Conservation (phyloP, 768 basidiomycete genomes). For the Leccinum variicolor region DNA sequence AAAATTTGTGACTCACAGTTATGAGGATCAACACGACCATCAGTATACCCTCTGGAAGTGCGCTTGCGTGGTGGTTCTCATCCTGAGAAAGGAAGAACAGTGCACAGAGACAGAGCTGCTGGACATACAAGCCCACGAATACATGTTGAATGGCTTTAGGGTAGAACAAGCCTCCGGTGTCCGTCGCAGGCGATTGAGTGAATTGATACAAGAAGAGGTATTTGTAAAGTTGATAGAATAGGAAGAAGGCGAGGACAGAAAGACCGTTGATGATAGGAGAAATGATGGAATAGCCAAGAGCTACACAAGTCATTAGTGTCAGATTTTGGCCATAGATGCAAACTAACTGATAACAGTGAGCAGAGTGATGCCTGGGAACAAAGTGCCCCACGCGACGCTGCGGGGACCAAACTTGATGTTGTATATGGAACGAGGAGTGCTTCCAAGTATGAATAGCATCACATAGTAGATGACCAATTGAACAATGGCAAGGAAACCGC, state of each 20-base stretch:
- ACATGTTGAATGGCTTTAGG: constrained; percentile 91
- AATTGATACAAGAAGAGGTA: constrained; percentile 82
- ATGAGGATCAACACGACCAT: constrained; percentile 83
- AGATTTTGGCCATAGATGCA: background rate
- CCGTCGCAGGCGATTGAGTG: constrained; percentile 62
- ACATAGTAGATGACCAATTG: constrained; percentile 83
- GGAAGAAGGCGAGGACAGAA: constrained; percentile 74
- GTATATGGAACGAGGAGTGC: constrained; percentile 84
- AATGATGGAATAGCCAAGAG: constrained; percentile 82
- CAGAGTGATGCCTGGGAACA: constrained; percentile 69
- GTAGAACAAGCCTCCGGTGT: constrained; percentile 94
- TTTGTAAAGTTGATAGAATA: constrained; percentile 82
- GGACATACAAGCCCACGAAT: constrained; percentile 91
- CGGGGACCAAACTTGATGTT: constrained; percentile 74
- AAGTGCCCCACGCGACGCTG: constrained; percentile 71
- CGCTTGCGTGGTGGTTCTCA: constrained; percentile 46
- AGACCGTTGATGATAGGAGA: constrained; percentile 94
- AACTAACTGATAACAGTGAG: constrained; percentile 77
- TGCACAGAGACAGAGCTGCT: constrained; percentile 80
- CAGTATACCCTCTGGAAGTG: constrained; percentile 72
- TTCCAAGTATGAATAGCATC: constrained; percentile 82
- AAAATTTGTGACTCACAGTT: constrained; percentile 52
- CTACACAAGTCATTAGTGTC: constrained; percentile 30
- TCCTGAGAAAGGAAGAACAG: constrained; percentile 87
- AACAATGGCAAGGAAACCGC: constrained; percentile 78